Evolutionary conservation across 2,329 filamentous ascomycete species (phyloP), one percentile per base, ranked within the genome.

Genomic region (Botrytis fabae): DNA sequence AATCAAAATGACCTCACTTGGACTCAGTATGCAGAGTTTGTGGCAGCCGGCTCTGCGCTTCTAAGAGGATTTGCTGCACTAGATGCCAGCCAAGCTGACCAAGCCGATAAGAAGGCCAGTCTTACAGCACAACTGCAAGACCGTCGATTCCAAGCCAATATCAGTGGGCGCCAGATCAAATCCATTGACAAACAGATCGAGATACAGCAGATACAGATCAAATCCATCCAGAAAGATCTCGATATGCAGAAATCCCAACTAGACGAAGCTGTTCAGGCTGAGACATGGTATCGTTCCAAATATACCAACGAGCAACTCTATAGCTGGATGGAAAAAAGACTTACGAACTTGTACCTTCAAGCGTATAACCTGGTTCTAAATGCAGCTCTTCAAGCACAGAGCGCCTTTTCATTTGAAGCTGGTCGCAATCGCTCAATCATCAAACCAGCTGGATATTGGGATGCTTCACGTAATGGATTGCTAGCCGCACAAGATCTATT

Each of bases 401-500:
- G n/a, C 42, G 22, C 62, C 20, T 65, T 65, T 4, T 46, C 20
- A 22, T 65, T 65, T 12, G 62, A 65, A 48, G n/a, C 40, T 18
- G 62, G 62, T 20, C 12, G 62, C 44, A 65, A 44, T 35, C 12
- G n/a, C 44, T 65, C 44, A 14, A 46, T 48, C n/a, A 46, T 65
- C 44, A 46, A 46, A 32, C 35, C 10, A 35, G 44, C 25, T 2
- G 62, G 62, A 10, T 48, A 65, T 46, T 71, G 72, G 68, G 51
- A 60, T 61, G 20, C 28, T 18, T 46, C 70, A 12, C 59, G 28
- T 4, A 68, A 73, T 46, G 72, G 72, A 16, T 38, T 73, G 7
- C 44, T 73, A 28, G 72, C 72, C 28, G 72, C 57, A 6, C 68
- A 73, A 35, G 42, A 35, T n/a, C 60, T 73, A 20, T 69, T 71